Evolutionary conservation across 1,139 yeast species (phyloP), one percentile per base, ranked within the genome.

Genomic region (Pneumocystis carinii): DNA sequence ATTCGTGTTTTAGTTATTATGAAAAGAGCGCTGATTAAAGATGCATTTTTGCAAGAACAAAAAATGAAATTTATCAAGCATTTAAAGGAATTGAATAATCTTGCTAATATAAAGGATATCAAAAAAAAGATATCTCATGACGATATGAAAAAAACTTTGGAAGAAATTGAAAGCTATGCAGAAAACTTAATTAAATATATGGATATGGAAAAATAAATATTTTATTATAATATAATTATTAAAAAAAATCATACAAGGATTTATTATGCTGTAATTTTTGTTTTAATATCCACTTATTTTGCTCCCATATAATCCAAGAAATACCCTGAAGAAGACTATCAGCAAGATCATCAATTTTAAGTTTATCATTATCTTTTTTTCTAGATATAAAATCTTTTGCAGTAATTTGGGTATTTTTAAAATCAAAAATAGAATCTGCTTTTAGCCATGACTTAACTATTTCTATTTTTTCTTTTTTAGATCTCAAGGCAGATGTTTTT

Each of bases 301-400:
- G 35, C 8, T 60, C 62, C 64, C 63, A 61, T 27, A 42, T 36
- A 35, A 61, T 61, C 63, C 63, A 61, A 60, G 64, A 38, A 60
- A 59, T 32, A 2, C 55, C 64, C 19, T 38, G 37, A 60, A 61
- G 37, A 32, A 59, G 36, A 10, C 62, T 27, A 61, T 61, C 63
- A 15, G 64, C 63, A 59, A 61, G 41, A 48, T 61, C 64, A 37
- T 53, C 41, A 17, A 53, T 17, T 61, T 60, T 61, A 19, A 37
- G 38, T 39, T 19, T 36, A 24, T 12, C 19, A 19, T 38, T 59
- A 1, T 19, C 37, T 38, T 57, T 57, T 57, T 36, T 36, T 37
- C 29, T 27, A 10, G 29, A 17, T 19, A 57, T 38, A 38, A 57
- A 57, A 38, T 37, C 37, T 19, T 27, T 19, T 37, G 15, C 36